Conservation (phyloP, 2,329 filamentous ascomycete genomes). For the Macrophomina phaseolina region DNA sequence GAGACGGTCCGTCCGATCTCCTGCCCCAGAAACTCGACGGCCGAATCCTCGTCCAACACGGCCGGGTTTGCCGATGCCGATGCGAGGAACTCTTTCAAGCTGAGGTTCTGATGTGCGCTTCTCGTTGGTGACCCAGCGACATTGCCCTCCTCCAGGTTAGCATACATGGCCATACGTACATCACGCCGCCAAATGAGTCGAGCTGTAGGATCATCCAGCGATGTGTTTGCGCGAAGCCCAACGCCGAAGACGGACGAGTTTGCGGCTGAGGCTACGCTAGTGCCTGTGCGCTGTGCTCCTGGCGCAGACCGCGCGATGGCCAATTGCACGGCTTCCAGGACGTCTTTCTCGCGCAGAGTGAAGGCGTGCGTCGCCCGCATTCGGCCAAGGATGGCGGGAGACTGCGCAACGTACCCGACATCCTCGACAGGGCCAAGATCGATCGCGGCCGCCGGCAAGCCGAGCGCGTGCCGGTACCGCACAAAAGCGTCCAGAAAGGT, state of each 20-base stretch:
- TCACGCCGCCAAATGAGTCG: not conserved
- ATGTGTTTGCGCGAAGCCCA: not conserved
- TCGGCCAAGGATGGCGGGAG: not conserved
- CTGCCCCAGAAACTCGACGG: not conserved
- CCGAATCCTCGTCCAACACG: not conserved
- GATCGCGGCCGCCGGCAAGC: conserved; percentile 42
- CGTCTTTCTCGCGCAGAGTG: not conserved
- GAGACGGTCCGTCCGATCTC: not conserved
- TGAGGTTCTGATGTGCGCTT: not conserved
- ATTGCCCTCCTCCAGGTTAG: not conserved
- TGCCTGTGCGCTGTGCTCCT: not conserved
- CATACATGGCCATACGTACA: not conserved
- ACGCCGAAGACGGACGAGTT: not conserved
- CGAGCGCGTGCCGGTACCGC: conserved; percentile 43
- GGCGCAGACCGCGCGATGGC: not conserved
- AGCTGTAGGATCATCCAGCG: not conserved
- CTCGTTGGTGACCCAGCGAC: not conserved
- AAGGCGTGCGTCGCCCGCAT: not conserved
- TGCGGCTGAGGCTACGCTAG: too few species aligned
- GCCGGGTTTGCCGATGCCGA: not conserved
- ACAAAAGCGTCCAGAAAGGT: conserved; percentile 50
- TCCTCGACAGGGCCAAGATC: not conserved
- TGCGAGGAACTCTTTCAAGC: not conserved
- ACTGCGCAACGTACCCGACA: conserved; percentile 29
- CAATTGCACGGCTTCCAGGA: not conserved